These are phyloP conservation scores for Phytophthora meadii DNA, from an alignment of 352 stramenopile species.

Conservation along the genomic window DNA sequence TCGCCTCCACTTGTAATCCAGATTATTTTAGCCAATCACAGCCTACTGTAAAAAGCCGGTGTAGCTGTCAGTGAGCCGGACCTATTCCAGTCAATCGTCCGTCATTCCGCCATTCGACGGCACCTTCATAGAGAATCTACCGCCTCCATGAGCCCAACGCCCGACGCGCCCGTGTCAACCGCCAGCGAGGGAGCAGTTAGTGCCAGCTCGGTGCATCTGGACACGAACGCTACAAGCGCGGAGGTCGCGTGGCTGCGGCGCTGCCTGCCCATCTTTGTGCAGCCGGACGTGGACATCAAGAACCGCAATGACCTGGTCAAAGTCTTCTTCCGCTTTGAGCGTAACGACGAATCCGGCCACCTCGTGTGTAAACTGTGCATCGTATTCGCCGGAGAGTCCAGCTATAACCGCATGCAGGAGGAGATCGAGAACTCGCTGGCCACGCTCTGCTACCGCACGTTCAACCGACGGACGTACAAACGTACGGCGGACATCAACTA, in stretches of 20 bases:
- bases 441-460: slow-evolving; percentile 85
- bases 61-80: too few species aligned
- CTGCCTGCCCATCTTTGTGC: slow-evolving; percentile 84
- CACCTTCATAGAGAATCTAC: not conserved
- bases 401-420: slow-evolving; percentile 82
- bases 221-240: slow-evolving; percentile 36
- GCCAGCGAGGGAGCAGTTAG: slow-evolving; percentile 25
- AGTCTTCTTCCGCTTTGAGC: slow-evolving; percentile 85
- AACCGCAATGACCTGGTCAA: slow-evolving; percentile 87
- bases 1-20: not conserved
- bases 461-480: slow-evolving; percentile 88
- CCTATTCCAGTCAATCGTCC: slow-evolving; percentile 18
- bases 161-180: slow-evolving; percentile 22
- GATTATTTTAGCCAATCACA: too few species aligned
- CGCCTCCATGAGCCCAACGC: slow-evolving; percentile 26
- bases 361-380: slow-evolving; percentile 85
- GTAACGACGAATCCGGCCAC: slow-evolving; percentile 47
- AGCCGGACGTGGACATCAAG: slow-evolving; percentile 84
- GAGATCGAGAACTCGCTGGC: slow-evolving; percentile 79
- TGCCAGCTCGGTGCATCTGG: slow-evolving; percentile 21
- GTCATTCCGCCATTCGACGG: slow-evolving; percentile 3
- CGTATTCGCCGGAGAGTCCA: slow-evolving; percentile 83
- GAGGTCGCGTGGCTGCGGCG: slow-evolving; percentile 82
- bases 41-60: too few species aligned
- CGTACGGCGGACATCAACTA: slow-evolving; percentile 91